These are phyloP conservation scores for Sclerotiophoma versabilis DNA, from an alignment of 2,329 filamentous ascomycete genomes.

Conservation along the genomic window DNA sequence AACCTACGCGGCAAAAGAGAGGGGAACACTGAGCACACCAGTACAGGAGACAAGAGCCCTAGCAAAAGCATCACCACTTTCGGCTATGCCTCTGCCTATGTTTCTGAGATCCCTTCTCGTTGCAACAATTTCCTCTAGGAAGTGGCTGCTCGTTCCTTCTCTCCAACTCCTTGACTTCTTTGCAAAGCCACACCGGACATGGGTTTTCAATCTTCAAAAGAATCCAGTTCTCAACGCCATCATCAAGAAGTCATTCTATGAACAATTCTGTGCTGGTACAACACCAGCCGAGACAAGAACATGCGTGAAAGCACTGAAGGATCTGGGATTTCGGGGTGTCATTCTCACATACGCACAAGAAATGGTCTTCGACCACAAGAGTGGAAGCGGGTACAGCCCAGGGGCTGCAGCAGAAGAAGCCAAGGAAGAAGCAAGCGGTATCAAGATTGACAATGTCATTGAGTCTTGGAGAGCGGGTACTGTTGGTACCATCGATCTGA, in stretches of 20 bases:
- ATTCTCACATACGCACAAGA: slow-evolving; percentile 86
- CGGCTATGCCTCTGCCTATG: slow-evolving; percentile 39
- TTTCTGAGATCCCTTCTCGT: slow-evolving; percentile 46
- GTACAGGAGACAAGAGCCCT: slow-evolving; percentile 8
- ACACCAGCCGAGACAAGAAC: slow-evolving; percentile 69
- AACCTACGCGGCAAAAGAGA: slow-evolving; percentile 10
- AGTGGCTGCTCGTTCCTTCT: slow-evolving; percentile 49
- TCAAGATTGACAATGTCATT: slow-evolving; percentile 41
- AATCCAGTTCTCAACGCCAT: slow-evolving; percentile 76
- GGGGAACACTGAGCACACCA: slow-evolving; percentile 5
- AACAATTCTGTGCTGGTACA: slow-evolving; percentile 88
- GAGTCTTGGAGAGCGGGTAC: slow-evolving; percentile 43
- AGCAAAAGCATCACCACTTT: slow-evolving; percentile 20
- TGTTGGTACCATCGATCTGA: slow-evolving; percentile 38
- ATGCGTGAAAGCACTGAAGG: slow-evolving; percentile 69
- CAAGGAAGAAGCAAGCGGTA: slow-evolving; percentile 1
- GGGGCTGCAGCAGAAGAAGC: slow-evolving; percentile 22
- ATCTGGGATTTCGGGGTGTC: slow-evolving; percentile 79
- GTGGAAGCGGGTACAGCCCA: slow-evolving; percentile 26
- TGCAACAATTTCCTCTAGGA: slow-evolving; percentile 57
- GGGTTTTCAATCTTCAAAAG: slow-evolving; percentile 67
- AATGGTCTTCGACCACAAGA: slow-evolving; percentile 52
- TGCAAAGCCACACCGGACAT: slow-evolving; percentile 45
- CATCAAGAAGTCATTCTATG: slow-evolving; percentile 83
- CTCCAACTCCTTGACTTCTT: slow-evolving; percentile 51